Evolutionary conservation across 2,329 filamentous ascomycete species (phyloP).

Genomic region (Diplocarpon mali): DNA sequence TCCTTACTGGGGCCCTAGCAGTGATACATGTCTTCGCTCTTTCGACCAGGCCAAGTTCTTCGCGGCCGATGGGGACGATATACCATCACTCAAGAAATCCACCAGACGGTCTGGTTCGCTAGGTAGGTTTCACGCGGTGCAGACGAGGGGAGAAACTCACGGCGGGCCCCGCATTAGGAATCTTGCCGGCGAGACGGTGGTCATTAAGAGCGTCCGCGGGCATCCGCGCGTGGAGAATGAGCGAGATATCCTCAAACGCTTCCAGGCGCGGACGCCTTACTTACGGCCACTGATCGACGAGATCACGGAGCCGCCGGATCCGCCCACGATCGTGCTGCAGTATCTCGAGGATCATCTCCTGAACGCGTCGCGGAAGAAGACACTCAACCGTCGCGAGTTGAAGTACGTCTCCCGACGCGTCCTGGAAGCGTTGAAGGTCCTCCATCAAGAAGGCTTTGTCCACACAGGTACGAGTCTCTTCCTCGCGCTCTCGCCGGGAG

Average conservation of each 20-base stretch:
- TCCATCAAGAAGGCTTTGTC: conserved; percentile 9
- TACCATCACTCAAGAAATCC: too few species aligned
- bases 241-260: conserved; percentile 11
- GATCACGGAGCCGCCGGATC: conserved; percentile 8
- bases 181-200: too few species aligned
- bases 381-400: conserved; percentile 8
- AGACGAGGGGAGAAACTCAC: too few species aligned
- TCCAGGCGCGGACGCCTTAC: conserved; percentile 8
- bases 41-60: too few species aligned
- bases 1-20: too few species aligned
- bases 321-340: conserved; percentile 9
- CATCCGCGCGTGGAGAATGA: conserved; percentile 11
- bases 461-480: conserved; percentile 4
- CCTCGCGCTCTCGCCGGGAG: not conserved
- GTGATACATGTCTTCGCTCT: too few species aligned
- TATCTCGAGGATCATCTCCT: conserved; percentile 12
- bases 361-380: conserved; percentile 6
- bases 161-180: too few species aligned
- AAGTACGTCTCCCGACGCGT: conserved; percentile 8
- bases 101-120: too few species aligned
- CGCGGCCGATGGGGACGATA: too few species aligned
- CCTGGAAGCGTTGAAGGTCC: conserved; percentile 9
- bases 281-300: conserved; percentile 11
- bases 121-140: too few species aligned
- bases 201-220: conserved; percentile 12